phyloP scores from a whole-genome alignment of 305 asterid species.

The Fraxinus velutina region DNA sequence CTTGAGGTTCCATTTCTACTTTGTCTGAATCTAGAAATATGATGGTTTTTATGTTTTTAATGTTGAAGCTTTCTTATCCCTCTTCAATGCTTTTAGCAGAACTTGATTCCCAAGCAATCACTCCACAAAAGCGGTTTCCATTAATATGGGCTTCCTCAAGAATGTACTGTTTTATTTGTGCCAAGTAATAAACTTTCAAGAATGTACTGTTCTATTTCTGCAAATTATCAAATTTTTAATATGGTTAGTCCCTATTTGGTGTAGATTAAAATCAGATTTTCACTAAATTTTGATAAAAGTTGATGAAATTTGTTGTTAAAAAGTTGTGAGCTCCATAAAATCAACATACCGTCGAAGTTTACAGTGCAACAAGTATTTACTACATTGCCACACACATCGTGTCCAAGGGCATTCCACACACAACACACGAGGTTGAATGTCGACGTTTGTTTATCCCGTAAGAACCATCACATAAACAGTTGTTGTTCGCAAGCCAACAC shows the following conservation, averaged over 20 bases:
- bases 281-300: no score
- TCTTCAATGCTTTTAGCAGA: conserved; percentile 35
- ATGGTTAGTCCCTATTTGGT: neutral
- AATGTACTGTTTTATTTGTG: neutral
- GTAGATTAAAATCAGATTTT: neutral
- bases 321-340: no score
- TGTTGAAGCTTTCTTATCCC: conserved; percentile 23
- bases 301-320: no score
- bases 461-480: neutral
- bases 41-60: conserved; percentile 26
- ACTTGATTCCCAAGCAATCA: conserved; percentile 73
- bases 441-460: neutral
- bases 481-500: neutral
- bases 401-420: neutral
- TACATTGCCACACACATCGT: neutral
- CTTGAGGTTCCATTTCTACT: conserved; percentile 28
- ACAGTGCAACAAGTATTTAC: neutral
- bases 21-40: conserved; percentile 17
- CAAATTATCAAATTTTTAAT: neutral
- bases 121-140: conserved; percentile 16
- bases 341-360: neutral
- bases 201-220: neutral
- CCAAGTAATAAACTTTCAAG: neutral
- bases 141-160: neutral
- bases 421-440: neutral